Percentiles rank a stretch among this genome's conserved stretches.
Evolutionary conservation across 2,329 filamentous ascomycete genomes (phyloP).

Genomic region (Aspergillus candidus): DNA sequence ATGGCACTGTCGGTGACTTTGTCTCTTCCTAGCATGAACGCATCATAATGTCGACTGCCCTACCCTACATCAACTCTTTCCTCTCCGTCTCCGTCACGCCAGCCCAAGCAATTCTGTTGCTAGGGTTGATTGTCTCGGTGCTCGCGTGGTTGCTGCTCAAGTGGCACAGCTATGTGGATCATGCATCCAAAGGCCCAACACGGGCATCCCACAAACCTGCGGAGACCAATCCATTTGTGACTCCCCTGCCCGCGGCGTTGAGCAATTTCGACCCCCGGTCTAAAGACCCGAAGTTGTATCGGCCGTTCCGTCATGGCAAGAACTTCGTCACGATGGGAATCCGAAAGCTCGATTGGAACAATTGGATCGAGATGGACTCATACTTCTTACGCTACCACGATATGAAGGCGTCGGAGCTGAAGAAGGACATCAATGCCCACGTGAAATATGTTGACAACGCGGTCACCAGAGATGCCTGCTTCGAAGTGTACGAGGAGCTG

Average conservation of each 20-base stretch:
- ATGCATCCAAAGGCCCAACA: no score
- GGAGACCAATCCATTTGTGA: not conserved
- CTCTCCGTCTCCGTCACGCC: no score
- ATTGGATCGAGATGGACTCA: conserved; percentile 15
- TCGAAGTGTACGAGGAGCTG: conserved; percentile 2
- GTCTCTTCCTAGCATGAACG: no score
- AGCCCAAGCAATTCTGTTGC: no score
- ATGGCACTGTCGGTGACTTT: no score
- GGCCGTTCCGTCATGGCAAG: conserved; percentile 11
- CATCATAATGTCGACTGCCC: no score
- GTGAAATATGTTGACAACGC: conserved; percentile 12
- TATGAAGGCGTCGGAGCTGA: conserved; percentile 9
- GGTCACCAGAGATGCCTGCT: conserved; percentile 9
- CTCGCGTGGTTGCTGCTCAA: no score
- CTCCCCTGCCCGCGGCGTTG: not conserved
- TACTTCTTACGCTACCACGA: conserved; percentile 13
- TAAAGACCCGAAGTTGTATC: conserved; percentile 8
- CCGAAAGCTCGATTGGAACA: conserved; percentile 12
- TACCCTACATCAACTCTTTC: no score
- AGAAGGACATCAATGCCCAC: conserved; percentile 9
- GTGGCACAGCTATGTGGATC: no score
- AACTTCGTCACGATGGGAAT: conserved; percentile 14
- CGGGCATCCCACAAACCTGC: no score
- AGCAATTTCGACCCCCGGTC: not conserved
- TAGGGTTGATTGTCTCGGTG: no score